Evolutionary conservation across 2,329 filamentous ascomycete species (phyloP).

Genomic region (Pezicula radicicola): DNA sequence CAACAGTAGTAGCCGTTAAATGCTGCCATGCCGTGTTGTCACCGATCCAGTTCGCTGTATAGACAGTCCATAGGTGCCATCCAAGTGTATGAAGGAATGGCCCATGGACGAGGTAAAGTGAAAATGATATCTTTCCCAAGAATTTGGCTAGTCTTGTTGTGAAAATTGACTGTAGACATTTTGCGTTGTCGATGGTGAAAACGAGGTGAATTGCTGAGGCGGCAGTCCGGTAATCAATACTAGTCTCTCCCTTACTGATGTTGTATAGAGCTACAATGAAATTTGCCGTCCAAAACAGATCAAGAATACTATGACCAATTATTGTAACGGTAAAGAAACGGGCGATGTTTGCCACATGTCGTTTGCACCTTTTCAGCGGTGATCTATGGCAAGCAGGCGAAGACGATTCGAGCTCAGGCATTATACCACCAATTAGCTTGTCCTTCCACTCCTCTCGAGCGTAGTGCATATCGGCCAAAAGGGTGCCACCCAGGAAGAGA

Average conservation of each 20-base stretch:
- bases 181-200: constrained; percentile 17
- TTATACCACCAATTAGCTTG: neutral
- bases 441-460: neutral
- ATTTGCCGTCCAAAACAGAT: neutral
- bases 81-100: neutral
- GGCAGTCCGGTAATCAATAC: neutral
- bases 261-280: neutral
- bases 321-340: neutral
- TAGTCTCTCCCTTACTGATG: neutral
- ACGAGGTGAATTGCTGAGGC: constrained; percentile 8
- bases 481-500: neutral
- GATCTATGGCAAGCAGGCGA: neutral
- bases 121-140: constrained; percentile 57
- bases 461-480: neutral
- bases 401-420: neutral
- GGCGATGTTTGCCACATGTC: neutral
- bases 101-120: constrained; percentile 61
- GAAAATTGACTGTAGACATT: constrained; percentile 53
- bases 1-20: neutral
- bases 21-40: neutral
- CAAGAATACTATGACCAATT: neutral
- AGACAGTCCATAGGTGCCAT: neutral
- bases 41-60: neutral
- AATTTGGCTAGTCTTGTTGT: constrained; percentile 55
- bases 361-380: neutral